A percentile compares a stretch with the other conserved stretches of the same genome.
phyloP scores from a whole-genome alignment of 2,329 filamentous ascomycete genomes.

The Fusarium dlaminii region DNA sequence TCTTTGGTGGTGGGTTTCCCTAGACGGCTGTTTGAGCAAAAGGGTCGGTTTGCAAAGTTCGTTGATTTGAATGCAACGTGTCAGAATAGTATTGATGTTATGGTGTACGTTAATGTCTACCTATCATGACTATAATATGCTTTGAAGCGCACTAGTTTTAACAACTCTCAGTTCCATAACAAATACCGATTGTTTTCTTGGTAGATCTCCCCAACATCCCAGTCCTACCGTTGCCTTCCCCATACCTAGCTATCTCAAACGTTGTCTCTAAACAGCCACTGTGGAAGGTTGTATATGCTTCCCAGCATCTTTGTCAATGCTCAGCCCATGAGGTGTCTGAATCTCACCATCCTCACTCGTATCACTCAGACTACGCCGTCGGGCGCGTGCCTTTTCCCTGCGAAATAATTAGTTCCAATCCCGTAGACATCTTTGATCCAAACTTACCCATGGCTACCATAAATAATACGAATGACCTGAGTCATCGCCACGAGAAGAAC shows the following conservation, averaged over 20 bases:
- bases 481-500: not conserved
- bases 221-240: not conserved
- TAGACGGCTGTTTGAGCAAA: not conserved
- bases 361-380: not conserved
- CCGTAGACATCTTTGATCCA: fast-evolving
- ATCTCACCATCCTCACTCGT: not conserved
- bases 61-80: too few relatives aligned
- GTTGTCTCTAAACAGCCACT: not conserved
- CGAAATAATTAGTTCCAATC: not conserved
- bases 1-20: not conserved
- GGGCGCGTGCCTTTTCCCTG: not conserved
- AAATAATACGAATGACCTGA: not conserved
- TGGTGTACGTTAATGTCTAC: too few relatives aligned
- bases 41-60: not conserved
- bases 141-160: not conserved
- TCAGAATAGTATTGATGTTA: not conserved
- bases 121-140: not conserved
- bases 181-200: not conserved
- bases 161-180: not conserved
- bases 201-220: not conserved
- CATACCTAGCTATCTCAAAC: too few relatives aligned
- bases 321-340: not conserved
- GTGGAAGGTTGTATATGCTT: not conserved
- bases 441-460: not conserved
- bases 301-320: not conserved